Conservation (phyloP, 176 grass and related monocot species). For the Aegilops speltoides region DNA sequence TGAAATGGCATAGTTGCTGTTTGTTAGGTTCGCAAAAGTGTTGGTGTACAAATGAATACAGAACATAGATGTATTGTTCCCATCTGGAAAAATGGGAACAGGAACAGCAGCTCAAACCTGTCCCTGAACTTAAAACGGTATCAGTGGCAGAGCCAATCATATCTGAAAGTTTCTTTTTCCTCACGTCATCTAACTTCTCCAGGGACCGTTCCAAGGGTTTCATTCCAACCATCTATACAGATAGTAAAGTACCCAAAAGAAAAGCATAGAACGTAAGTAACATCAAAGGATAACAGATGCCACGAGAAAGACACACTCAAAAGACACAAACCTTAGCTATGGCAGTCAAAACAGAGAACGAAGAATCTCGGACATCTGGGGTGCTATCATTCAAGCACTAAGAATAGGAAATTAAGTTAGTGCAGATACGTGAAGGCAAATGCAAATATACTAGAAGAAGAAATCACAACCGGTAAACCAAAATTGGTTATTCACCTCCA, state of each 20-base stretch:
- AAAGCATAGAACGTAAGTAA: neutral
- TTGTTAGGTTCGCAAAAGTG: neutral
- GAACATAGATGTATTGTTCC: neutral
- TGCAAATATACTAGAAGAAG: neutral
- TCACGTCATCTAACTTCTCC: slow-evolving; percentile 96
- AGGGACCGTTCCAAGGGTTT: slow-evolving; percentile 91
- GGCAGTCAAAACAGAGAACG: slow-evolving; percentile 79
- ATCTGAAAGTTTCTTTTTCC: slow-evolving; percentile 98
- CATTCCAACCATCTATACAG: slow-evolving; percentile 94
- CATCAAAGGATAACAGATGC: neutral
- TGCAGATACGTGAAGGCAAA: neutral
- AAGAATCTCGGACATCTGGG: slow-evolving; percentile 89
- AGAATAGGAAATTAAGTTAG: slow-evolving; percentile 9
- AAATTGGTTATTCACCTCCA: slow-evolving; percentile 67
- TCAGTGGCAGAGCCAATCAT: slow-evolving; percentile 78
- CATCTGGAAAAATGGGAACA: slow-evolving; percentile 7
- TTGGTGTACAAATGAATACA: slow-evolving; percentile 2
- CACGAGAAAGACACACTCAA: neutral
- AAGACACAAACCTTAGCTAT: slow-evolving; percentile 83
- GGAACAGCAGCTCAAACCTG: slow-evolving; percentile 46
- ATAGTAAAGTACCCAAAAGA: slow-evolving; percentile 18
- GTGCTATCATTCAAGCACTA: slow-evolving; percentile 99
- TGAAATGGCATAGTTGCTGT: slow-evolving; percentile 28
- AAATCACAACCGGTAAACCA: neutral
- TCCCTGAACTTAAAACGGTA: slow-evolving; percentile 48